phyloP scores from a whole-genome alignment of 371 early-diverging fungal species.

The Mortierella sp. region DNA sequence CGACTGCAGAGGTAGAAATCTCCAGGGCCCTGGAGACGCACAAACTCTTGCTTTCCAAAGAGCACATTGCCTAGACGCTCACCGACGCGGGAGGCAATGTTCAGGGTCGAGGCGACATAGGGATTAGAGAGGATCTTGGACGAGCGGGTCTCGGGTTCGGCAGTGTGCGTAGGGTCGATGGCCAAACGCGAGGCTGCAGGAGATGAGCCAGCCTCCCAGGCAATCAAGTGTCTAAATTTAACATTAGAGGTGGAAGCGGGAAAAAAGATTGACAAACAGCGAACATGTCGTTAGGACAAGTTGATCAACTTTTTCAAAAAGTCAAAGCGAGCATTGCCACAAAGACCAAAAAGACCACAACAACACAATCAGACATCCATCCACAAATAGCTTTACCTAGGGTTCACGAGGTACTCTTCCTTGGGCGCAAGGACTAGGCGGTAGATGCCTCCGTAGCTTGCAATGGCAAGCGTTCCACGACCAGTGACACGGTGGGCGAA shows the following conservation, averaged over 20 bases:
- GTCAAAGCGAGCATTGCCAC: too few relatives aligned
- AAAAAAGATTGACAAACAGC: background rate
- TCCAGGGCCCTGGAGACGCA: conserved; percentile 76
- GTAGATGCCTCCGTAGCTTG: conserved; percentile 80
- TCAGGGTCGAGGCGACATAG: conserved; percentile 45
- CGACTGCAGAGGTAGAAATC: conserved; percentile 78
- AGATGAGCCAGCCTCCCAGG: conserved; percentile 67
- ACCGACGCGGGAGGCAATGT: conserved; percentile 39
- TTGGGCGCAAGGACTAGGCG: conserved; percentile 75
- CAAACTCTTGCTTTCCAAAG: conserved; percentile 69
- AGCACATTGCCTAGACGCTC: conserved; percentile 53
- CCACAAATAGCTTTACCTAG: conserved; percentile 63
- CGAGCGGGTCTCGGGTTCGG: conserved; percentile 38
- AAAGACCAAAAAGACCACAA: too few relatives aligned
- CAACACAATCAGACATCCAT: too few relatives aligned
- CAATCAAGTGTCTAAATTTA: conserved; percentile 55
- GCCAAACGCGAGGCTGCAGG: conserved; percentile 27
- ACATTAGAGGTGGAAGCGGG: background rate
- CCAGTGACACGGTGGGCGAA: conserved; percentile 78
- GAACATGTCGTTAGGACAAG: too few relatives aligned
- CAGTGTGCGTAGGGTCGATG: conserved; percentile 26
- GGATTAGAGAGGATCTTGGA: conserved; percentile 54
- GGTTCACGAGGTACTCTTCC: conserved; percentile 82
- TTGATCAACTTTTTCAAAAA: too few relatives aligned
- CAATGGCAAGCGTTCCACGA: conserved; percentile 78